phyloP scores from a whole-genome alignment of 2,329 filamentous ascomycete species.

The Exophiala spinifera region DNA sequence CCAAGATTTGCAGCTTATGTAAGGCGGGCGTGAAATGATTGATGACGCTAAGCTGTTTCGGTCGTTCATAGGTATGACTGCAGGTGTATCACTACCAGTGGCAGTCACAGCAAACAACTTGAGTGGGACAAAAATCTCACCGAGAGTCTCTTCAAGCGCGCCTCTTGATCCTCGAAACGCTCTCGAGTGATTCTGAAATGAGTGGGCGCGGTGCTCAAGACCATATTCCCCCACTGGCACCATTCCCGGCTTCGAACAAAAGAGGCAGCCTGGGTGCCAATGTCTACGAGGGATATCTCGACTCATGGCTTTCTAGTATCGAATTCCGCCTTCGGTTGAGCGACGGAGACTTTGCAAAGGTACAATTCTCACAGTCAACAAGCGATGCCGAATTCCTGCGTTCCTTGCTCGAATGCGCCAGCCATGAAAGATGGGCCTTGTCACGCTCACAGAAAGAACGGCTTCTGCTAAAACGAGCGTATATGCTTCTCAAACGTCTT shows the following conservation, averaged over 20 bases:
- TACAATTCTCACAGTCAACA: constrained; percentile 28
- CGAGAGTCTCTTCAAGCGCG: no score
- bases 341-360: constrained; percentile 57
- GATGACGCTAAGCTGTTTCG: constrained; percentile 1
- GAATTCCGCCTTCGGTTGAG: constrained; percentile 62
- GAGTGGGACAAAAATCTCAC: no score
- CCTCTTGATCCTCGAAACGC: no score
- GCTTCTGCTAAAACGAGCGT: constrained; percentile 60
- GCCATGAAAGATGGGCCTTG: background rate
- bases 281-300: constrained; percentile 74
- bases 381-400: constrained; percentile 22
- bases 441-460: constrained; percentile 23
- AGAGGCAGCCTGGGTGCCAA: constrained; percentile 58
- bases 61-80: no score
- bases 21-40: background rate
- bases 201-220: constrained; percentile 14
- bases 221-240: constrained; percentile 64
- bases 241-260: background rate
- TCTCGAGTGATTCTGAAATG: constrained; percentile 8
- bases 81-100: no score
- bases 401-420: constrained; percentile 13
- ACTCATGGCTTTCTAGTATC: constrained; percentile 70
- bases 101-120: no score
- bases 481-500: constrained; percentile 61
- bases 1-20: background rate